These are phyloP conservation scores for Bipolaris bicolor DNA, from an alignment of 2,329 filamentous ascomycete genomes.

Conservation along the genomic window DNA sequence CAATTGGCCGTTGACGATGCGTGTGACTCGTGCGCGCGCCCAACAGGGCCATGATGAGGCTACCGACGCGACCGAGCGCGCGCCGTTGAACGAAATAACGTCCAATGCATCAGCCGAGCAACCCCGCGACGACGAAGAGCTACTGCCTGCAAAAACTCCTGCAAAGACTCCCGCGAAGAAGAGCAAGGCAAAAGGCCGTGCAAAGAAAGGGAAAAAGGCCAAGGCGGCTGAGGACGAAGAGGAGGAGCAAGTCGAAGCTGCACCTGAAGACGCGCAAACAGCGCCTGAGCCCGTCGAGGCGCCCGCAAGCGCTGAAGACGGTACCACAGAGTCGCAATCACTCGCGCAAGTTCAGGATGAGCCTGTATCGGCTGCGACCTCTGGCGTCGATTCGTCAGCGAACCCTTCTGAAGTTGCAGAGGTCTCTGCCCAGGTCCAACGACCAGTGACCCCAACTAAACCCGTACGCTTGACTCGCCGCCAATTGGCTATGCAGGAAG, in stretches of 20 bases:
- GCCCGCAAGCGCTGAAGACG: slow-evolving; percentile 29
- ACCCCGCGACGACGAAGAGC: slow-evolving; percentile 13
- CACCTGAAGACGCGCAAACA: slow-evolving; percentile 31
- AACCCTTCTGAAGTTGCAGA: slow-evolving; percentile 30
- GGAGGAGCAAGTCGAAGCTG: slow-evolving; percentile 19
- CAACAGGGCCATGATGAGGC: slow-evolving; percentile 49
- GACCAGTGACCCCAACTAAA: slow-evolving; percentile 34
- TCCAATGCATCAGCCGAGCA: slow-evolving; percentile 38
- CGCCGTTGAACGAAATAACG: slow-evolving; percentile 51
- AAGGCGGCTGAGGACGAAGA: slow-evolving; percentile 28
- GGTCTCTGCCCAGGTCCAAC: slow-evolving; percentile 27
- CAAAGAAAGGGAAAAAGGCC: slow-evolving; percentile 36
- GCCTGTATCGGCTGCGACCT: slow-evolving; percentile 5
- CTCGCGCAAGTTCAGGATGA: slow-evolving; percentile 23
- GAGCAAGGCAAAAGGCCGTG: slow-evolving; percentile 28
- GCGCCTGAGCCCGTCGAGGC: slow-evolving; percentile 27
- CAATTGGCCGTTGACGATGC: slow-evolving; percentile 37
- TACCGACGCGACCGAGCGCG: slow-evolving; percentile 44
- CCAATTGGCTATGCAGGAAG: slow-evolving; percentile 44
- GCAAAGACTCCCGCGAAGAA: slow-evolving; percentile 45
- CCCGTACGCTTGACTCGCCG: slow-evolving; percentile 44
- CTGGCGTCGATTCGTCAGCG: slow-evolving; percentile 14
- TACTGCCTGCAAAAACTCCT: slow-evolving; percentile 34
- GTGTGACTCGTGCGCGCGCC: slow-evolving; percentile 54
- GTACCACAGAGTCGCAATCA: slow-evolving; percentile 25